Evolutionary conservation across 2,329 filamentous ascomycete genomes (phyloP), one percentile per base, ranked within the genome.

Genomic region (Diaporthe sp.): DNA sequence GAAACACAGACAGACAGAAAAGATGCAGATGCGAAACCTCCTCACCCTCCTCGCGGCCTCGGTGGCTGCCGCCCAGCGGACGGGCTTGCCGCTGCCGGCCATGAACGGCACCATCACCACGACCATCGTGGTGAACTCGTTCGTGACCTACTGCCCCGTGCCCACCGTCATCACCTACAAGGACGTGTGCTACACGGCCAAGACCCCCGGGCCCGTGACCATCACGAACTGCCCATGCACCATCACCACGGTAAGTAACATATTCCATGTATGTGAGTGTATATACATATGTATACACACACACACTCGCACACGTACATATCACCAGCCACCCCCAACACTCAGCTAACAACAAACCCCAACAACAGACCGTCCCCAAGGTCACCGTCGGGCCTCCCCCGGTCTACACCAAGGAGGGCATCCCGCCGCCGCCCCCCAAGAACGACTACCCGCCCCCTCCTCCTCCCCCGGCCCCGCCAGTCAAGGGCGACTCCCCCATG

Each of bases 201-300:
- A 87, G 84, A 87, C 81, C 13, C 46, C 71, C 34, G 71, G 71
- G 49, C 88, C 88, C 73, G 82, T 91, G 78, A 91, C 88, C 79
- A 87, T 92, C 74, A 86, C 85, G 51, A 84, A 89, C 81, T 90
- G 88, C 83, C 87, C 88, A 75, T 90, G 88, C 85, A 89, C 88
- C 59, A 77, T 84, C 55, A 80, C 77, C 3, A 75, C 77, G n/a
- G 78, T 79, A 76, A 59, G 78, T 73, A 22, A 42, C 42, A 28
- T 31, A 19, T n/a, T 55, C 51, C 19, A 49, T 31, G 12, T 31
- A 6, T 49, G 44, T 3, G 19, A 0, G 44, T 22, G 17, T 55
- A 15, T 28, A 28, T 34, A 44, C 12, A 42, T 28, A 44, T 6
- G 5, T 15, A 25, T 31, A 51, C 31, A 74, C 15, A 59, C 5